Base-by-base conservation (phyloP, 2,329 filamentous ascomycete genomes). In the Huntiella omanensis region DNA sequence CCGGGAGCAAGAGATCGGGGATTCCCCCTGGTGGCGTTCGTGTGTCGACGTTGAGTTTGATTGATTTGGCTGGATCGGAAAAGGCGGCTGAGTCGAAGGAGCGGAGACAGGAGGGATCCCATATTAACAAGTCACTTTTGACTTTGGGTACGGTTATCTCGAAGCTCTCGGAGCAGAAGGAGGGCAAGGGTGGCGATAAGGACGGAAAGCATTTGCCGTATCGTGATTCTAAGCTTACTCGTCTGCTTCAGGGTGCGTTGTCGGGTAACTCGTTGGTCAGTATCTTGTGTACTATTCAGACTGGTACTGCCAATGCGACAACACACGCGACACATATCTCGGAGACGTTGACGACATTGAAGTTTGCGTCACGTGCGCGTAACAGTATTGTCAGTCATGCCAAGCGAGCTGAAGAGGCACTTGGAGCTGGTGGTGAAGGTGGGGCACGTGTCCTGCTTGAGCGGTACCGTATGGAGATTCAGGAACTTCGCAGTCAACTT, bases 351-450 rank as follows among this genome's bases (percentile, higher is more conserved):
- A 98, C 94, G 59, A 98, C 91, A 0, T 68, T 98, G 51, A 98
- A 96, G 56, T 98, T 98, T 58, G 91, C 91, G 2, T 91, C 87
- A 8, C 75, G 91, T 55, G 91, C 91, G 39, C 95, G 94, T 69
- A 98, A 98, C 63, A 98, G 82, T 58, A 94, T 98, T 56, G 80
- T 96, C 58, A 95, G 86, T 55, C 87, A 96, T 62, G 91, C 91
- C 33, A 96, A 95, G 69, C 83, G 78, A 58, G 88, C 88, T 5
- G 85, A 93, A 54, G 91, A 96, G 60, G 86, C 88, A 3, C 67
- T 88, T 17, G 81, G 81, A 17, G 70, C 71, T 36, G 80, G 82
- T 35, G 80, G 78, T n/a, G 88, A 95, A 61, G 82, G 85, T 8
- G 83, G 82, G 19, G 86, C 85, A 40, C 74, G 85, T 48, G 87